Conservation (phyloP, 106 monocot species). For the Dioscorea alata region DNA sequence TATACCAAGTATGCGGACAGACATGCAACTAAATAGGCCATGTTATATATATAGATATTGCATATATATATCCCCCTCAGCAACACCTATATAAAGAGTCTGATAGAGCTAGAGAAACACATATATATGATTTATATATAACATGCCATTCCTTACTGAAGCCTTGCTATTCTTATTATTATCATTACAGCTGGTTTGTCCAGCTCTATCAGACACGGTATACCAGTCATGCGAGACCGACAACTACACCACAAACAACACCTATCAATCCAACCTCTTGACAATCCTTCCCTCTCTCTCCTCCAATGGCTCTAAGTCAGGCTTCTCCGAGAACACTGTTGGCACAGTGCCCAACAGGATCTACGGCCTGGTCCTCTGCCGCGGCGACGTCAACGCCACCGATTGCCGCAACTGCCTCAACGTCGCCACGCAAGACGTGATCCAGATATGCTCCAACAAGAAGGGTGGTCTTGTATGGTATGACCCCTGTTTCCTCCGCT, state of each 20-base stretch:
- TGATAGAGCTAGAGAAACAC: too few relatives aligned
- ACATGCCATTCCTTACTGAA: too few relatives aligned
- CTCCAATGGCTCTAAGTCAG: conserved; percentile 3
- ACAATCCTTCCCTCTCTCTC: neutral
- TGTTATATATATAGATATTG: too few relatives aligned
- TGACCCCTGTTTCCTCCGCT: conserved; percentile 23
- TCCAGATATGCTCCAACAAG: conserved; percentile 7
- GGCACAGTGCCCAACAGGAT: conserved; percentile 12
- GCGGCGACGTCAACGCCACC: conserved; percentile 17
- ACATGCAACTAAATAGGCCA: too few relatives aligned
- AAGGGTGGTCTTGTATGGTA: conserved; percentile 15
- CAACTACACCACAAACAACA: conserved; percentile 21
- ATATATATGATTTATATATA: too few relatives aligned
- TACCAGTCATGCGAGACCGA: neutral
- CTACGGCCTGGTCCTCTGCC: conserved; percentile 38
- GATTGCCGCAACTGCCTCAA: conserved; percentile 30
- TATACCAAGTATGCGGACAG: too few relatives aligned
- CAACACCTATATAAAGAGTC: too few relatives aligned
- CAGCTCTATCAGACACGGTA: too few relatives aligned
- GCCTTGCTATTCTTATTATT: too few relatives aligned
- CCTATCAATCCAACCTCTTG: conserved; percentile 2
- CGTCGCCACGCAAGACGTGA: neutral
- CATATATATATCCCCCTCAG: too few relatives aligned
- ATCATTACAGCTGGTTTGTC: too few relatives aligned
- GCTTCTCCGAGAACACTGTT: neutral